Evolutionary conservation across 2,329 filamentous ascomycete species (phyloP).

Genomic region (Penicillium sp.): DNA sequence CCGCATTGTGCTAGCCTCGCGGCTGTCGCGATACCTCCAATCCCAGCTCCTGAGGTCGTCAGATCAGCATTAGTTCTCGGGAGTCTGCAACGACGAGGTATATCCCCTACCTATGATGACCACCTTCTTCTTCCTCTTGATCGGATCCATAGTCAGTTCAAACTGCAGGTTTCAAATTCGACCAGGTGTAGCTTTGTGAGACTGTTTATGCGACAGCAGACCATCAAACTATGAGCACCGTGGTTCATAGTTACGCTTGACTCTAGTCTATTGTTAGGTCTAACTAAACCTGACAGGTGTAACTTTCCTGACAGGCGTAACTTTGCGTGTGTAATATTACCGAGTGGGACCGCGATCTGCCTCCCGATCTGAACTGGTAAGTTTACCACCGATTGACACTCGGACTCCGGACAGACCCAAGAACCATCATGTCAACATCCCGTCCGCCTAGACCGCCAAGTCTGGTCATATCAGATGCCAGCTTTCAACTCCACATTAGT

Average conservation of each 20-base stretch:
- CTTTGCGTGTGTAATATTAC: neutral
- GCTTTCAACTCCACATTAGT: neutral
- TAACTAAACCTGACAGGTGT: neutral
- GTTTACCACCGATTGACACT: neutral
- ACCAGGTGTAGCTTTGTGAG: neutral
- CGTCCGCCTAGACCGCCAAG: neutral
- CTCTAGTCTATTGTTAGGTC: neutral
- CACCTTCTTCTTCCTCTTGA: slow-evolving; percentile 2
- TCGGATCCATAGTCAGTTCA: neutral
- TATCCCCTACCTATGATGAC: neutral
- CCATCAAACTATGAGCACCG: neutral
- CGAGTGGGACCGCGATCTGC: neutral
- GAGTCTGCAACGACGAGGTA: neutral
- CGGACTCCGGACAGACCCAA: neutral
- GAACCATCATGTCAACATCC: neutral
- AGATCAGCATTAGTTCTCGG: neutral
- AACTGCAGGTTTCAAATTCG: neutral
- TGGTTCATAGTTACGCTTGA: neutral
- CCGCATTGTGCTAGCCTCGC: slow-evolving; percentile 7
- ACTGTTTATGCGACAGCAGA: neutral
- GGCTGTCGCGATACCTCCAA: slow-evolving; percentile 8
- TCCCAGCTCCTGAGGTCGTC: neutral
- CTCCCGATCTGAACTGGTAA: neutral
- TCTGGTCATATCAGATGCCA: neutral
- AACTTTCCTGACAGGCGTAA: neutral